Base-by-base conservation (phyloP, 345 rosid genomes). In the Lenwebbia sp. region DNA sequence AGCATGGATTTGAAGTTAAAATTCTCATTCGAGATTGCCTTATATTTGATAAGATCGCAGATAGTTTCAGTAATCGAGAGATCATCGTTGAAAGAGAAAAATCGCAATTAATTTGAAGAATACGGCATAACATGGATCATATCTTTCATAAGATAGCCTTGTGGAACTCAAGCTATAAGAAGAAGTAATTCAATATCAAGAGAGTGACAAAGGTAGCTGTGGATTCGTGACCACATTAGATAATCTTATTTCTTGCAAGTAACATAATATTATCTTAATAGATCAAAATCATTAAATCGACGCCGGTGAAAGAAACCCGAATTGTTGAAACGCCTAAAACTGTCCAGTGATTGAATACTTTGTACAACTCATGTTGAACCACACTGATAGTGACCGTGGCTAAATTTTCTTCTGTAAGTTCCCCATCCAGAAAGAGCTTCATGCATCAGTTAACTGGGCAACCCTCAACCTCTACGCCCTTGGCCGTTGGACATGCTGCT, bases 401-500 rank as follows among this genome's bases (percentile, higher is more conserved):
- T 65, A 33, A 65, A 10, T 19, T 65, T 65, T 65, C 33, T 65
- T 21, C 44, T 65, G 25, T 17, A 19, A 37, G 25, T 33, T 9
- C 22, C 15, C 4, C 78, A 33, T 70, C 78, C 33, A 28, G 15
- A 82, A 51, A 82, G 62, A 70, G 44, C 82, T 51, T 75, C 82
- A 40, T 25, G 65, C 28, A 55, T 89, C 86, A 94, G 54, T 83
- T 88, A 55, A 86, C 93, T 25, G 98, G 98, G 88, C 97, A 95
- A 74, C 93, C 93, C 49, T 93, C 92, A 49, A 92, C 91, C 7
- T 55, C 52, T 50, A 94, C 91, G 74, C 97, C 98, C 85, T 88
- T 91, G 88, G 96, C 97, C 37, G 97, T 93, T 52, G 44, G 6
- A 41, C 44, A 41, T 0, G 44, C 44, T 41, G 44, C 44, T 41